phyloP scores from a whole-genome alignment of 2,329 filamentous ascomycete genomes.

The Fusarium lyarnte region DNA sequence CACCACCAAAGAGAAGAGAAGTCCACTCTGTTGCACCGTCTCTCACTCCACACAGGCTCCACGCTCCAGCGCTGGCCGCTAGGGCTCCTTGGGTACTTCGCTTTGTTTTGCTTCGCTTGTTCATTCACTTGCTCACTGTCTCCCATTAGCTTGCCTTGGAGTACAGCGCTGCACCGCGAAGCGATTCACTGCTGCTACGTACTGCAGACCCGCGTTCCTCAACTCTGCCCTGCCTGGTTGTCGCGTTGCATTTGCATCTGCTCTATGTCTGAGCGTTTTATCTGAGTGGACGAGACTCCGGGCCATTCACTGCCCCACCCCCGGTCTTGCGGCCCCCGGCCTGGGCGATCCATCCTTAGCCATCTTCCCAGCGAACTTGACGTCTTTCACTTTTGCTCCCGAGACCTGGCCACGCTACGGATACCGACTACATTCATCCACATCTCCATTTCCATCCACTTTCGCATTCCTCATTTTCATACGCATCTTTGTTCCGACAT shows the following conservation, averaged over 20 bases:
- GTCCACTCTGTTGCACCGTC: slow-evolving; percentile 28
- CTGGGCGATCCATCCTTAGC: slow-evolving; percentile 39
- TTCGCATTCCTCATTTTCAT: slow-evolving; percentile 27
- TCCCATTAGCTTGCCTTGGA: neutral
- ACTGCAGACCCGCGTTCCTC: neutral
- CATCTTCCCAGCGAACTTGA: slow-evolving; percentile 40
- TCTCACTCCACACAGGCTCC: slow-evolving; percentile 32
- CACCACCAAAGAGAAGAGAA: slow-evolving; percentile 26
- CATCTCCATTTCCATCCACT: slow-evolving; percentile 23
- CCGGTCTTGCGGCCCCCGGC: slow-evolving; percentile 43
- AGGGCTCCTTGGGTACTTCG: slow-evolving; percentile 17
- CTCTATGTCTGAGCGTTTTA: slow-evolving; percentile 37
- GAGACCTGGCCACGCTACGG: slow-evolving; percentile 38
- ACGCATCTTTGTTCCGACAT: slow-evolving; percentile 29
- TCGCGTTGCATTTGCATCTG: slow-evolving; percentile 38
- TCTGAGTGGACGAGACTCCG: slow-evolving; percentile 37
- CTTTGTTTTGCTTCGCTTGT: slow-evolving; percentile 4
- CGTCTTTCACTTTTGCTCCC: slow-evolving; percentile 44
- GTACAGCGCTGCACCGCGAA: neutral
- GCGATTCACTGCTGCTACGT: slow-evolving; percentile 1
- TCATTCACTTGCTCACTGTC: neutral
- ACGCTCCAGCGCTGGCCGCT: slow-evolving; percentile 36
- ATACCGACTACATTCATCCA: slow-evolving; percentile 30
- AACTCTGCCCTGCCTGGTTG: slow-evolving; percentile 10
- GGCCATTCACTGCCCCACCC: slow-evolving; percentile 40